Conservation (phyloP, 805 yeast species). For the Nakazawaea pomicola region DNA sequence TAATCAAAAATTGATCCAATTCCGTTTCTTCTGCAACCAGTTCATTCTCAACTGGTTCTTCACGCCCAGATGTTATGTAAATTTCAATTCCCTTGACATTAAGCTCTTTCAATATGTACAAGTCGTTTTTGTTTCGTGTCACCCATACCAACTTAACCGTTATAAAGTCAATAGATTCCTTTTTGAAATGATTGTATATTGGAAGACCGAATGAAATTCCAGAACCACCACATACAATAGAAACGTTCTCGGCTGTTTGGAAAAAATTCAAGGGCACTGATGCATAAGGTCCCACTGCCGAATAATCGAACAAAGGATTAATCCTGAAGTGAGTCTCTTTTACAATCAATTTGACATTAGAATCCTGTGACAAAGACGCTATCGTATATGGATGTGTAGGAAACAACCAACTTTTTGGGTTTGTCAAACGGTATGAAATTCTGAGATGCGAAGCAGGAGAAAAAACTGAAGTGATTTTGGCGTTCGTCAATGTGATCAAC, state of each 20-base stretch:
- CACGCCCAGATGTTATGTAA: constrained; percentile 27
- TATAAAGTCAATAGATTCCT: constrained; percentile 20
- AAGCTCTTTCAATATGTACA: constrained; percentile 39
- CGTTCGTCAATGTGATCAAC: constrained; percentile 19
- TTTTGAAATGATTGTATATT: constrained; percentile 35
- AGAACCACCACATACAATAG: constrained; percentile 66
- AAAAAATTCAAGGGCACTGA: constrained; percentile 41
- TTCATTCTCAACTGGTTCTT: not conserved
- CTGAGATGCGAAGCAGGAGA: constrained; percentile 58
- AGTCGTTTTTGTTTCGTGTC: constrained; percentile 39
- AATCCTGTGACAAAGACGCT: constrained; percentile 38
- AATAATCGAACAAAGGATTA: constrained; percentile 26
- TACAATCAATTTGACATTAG: constrained; percentile 38
- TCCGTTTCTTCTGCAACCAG: constrained; percentile 5
- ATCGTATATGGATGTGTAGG: constrained; percentile 71
- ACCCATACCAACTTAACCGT: constrained; percentile 50
- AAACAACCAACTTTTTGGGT: constrained; percentile 39
- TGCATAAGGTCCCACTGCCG: constrained; percentile 38
- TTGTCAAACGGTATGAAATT: constrained; percentile 31
- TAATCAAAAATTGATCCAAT: constrained; percentile 9
- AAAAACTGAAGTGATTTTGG: constrained; percentile 22
- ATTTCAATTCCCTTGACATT: constrained; percentile 30
- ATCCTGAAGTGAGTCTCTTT: constrained; percentile 32
- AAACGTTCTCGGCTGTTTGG: constrained; percentile 42
- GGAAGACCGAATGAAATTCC: constrained; percentile 66